phyloP scores from a whole-genome alignment of 2,329 filamentous ascomycete genomes.

The Talaromyces sp. region DNA sequence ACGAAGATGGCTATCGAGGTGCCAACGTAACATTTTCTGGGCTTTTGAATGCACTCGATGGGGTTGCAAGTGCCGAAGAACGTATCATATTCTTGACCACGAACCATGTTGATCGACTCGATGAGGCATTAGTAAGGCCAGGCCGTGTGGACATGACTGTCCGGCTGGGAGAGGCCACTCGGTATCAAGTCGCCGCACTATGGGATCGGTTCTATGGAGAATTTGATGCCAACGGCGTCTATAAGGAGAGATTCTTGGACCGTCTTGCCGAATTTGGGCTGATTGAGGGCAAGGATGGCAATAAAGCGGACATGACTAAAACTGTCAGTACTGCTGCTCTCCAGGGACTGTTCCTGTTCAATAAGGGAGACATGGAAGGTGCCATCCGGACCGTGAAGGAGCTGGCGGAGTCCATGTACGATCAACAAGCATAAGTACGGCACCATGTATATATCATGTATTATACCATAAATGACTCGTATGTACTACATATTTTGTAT shows the following conservation, averaged over 20 bases:
- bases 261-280: slow-evolving; percentile 69
- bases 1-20: slow-evolving; percentile 79
- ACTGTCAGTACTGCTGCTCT: slow-evolving; percentile 84
- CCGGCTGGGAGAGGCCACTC: slow-evolving; percentile 81
- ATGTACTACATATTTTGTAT: background rate
- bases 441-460: background rate
- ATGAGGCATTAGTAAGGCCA: slow-evolving; percentile 84
- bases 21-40: slow-evolving; percentile 93
- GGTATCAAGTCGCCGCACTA: slow-evolving; percentile 78
- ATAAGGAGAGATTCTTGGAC: slow-evolving; percentile 67
- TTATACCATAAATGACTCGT: background rate
- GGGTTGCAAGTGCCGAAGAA: slow-evolving; percentile 92
- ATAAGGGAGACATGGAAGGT: slow-evolving; percentile 86
- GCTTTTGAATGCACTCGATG: slow-evolving; percentile 79
- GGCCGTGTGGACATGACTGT: slow-evolving; percentile 93
- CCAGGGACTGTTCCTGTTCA: slow-evolving; percentile 91
- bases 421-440: slow-evolving; percentile 14
- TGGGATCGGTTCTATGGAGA: slow-evolving; percentile 96
- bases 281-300: slow-evolving; percentile 58
- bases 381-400: slow-evolving; percentile 75
- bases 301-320: slow-evolving; percentile 47
- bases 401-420: slow-evolving; percentile 34
- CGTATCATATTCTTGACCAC: slow-evolving; percentile 91
- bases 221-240: slow-evolving; percentile 63
- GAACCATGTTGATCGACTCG: slow-evolving; percentile 86